Evolutionary conservation across 768 basidiomycete genomes (phyloP).

Genomic region (Pleurotus tuoliensis): DNA sequence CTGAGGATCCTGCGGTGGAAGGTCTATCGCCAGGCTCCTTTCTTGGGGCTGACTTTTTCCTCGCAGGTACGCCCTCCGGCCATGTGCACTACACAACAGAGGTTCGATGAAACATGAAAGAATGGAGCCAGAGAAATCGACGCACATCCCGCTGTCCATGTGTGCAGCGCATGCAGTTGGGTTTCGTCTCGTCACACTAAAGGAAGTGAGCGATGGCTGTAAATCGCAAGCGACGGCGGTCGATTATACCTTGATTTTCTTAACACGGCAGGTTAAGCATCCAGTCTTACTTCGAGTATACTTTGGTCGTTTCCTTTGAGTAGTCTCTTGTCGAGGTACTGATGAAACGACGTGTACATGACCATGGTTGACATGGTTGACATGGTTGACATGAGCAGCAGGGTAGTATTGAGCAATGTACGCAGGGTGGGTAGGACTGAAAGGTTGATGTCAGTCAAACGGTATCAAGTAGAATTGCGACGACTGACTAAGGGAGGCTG

Average conservation of each 20-base stretch:
- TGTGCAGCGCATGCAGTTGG: constrained; percentile 80
- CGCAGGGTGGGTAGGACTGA: constrained; percentile 31
- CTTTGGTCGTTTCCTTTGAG: constrained; percentile 79
- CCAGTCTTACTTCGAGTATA: constrained; percentile 94
- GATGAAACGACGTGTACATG: constrained; percentile 47
- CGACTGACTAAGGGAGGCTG: constrained; percentile 52
- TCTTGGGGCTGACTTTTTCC: constrained; percentile 58
- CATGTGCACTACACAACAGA: constrained; percentile 63
- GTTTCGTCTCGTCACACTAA: constrained; percentile 90
- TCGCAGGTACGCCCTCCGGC: constrained; percentile 74
- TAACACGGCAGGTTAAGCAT: constrained; percentile 88
- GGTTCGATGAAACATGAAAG: neutral
- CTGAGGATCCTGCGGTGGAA: constrained; percentile 74
- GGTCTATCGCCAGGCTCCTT: constrained; percentile 66
- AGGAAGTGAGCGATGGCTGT: constrained; percentile 4
- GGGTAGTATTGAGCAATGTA: constrained; percentile 43
- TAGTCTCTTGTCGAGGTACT: constrained; percentile 44
- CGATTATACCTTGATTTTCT: constrained; percentile 84
- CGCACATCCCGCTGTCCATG: constrained; percentile 82
- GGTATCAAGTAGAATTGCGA: constrained; percentile 7
- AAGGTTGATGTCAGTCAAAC: constrained; percentile 16
- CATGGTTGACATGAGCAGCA: constrained; percentile 34
- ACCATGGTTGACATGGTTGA: constrained; percentile 31
- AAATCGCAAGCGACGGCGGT: neutral
- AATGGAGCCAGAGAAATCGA: constrained; percentile 2